Conservation (phyloP, 2,329 filamentous ascomycete species). For the Fusarium coicis region DNA sequence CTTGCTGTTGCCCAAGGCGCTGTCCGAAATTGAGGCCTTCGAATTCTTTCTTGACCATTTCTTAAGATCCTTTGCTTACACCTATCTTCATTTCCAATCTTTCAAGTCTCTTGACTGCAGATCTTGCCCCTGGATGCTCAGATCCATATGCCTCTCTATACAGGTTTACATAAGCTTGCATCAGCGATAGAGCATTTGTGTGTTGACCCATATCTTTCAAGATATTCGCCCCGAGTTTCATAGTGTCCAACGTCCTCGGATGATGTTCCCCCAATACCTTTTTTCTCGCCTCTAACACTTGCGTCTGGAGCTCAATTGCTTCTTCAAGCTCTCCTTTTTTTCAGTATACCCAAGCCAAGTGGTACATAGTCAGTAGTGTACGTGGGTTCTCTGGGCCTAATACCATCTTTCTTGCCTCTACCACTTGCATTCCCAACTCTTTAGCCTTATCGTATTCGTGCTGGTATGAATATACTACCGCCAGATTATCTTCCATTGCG, state of each 20-base stretch:
- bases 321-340: neutral
- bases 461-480: fast-evolving
- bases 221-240: fast-evolving
- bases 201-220: neutral
- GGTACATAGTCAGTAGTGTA: fast-evolving
- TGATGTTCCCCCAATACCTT: neutral
- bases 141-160: neutral
- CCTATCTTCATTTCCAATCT: neutral
- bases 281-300: fast-evolving
- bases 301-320: neutral
- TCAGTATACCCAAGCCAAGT: fast-evolving
- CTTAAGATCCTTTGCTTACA: neutral
- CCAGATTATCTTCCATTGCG: fast-evolving
- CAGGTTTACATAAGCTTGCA: neutral
- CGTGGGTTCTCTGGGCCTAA: fast-evolving
- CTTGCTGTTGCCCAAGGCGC: neutral
- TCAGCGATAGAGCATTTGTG: neutral
- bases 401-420: fast-evolving
- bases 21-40: conserved; percentile 22
- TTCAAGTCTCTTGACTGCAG: neutral
- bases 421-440: fast-evolving
- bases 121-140: fast-evolving
- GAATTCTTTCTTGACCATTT: conserved; percentile 15
- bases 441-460: fast-evolving
- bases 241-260: fast-evolving